phyloP scores from a whole-genome alignment of 2,329 filamentous ascomycete species.

The Fusarium tricinctum region DNA sequence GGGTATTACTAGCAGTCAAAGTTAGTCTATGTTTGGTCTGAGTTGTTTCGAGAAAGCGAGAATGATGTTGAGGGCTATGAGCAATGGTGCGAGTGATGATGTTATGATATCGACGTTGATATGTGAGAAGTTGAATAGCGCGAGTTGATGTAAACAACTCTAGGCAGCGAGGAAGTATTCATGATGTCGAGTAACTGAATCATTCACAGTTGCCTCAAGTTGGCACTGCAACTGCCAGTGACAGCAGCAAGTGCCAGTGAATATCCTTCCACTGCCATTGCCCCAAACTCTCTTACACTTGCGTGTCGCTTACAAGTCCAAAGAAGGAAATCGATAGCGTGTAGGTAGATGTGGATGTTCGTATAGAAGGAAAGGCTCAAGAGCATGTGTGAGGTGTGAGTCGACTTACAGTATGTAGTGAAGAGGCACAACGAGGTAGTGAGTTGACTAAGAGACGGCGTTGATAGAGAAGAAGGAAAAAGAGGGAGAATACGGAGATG shows the following conservation, averaged over 20 bases:
- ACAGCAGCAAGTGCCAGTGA: not conserved
- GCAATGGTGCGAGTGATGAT: slow-evolving; percentile 10
- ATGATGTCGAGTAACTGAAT: slow-evolving; percentile 10
- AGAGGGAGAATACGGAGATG: slow-evolving; percentile 18
- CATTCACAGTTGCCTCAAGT: not conserved
- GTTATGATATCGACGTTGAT: slow-evolving; percentile 15
- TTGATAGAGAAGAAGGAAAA: slow-evolving; percentile 40
- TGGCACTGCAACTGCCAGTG: slow-evolving; percentile 7
- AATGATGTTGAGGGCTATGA: slow-evolving; percentile 9
- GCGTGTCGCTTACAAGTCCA: slow-evolving; percentile 7
- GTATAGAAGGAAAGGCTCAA: slow-evolving; percentile 11
- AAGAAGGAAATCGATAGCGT: not conserved
- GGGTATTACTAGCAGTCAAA: slow-evolving; percentile 42
- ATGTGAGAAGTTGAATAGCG: not conserved
- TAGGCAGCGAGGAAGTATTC: not conserved
- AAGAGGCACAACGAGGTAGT: slow-evolving; percentile 41
- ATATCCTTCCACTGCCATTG: slow-evolving; percentile 2
- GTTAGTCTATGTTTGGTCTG: slow-evolving; percentile 27
- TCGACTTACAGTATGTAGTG: slow-evolving; percentile 44
- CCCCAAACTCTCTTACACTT: not conserved
- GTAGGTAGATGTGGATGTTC: slow-evolving; percentile 3
- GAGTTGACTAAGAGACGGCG: slow-evolving; percentile 42
- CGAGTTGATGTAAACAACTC: slow-evolving; percentile 11
- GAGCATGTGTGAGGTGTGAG: slow-evolving; percentile 1
- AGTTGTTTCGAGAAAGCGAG: slow-evolving; percentile 15